Evolutionary conservation across 2,329 filamentous ascomycete genomes (phyloP).

Genomic region (Nothophoma quercina): DNA sequence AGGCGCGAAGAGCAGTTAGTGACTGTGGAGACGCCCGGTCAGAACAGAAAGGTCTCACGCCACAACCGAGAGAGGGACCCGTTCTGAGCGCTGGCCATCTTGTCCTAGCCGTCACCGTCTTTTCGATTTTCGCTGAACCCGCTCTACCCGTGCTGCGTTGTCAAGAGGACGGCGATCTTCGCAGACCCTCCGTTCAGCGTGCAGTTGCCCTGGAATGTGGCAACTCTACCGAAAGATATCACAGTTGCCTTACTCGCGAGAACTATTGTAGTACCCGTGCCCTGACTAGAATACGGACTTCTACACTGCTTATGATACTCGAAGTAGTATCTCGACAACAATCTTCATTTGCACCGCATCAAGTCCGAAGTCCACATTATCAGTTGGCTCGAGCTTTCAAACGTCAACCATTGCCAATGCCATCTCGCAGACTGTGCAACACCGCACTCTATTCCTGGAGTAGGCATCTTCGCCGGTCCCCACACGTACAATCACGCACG

Average conservation of each 20-base stretch:
- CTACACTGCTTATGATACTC: not conserved
- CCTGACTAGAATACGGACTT: slow-evolving; percentile 5
- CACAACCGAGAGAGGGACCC: slow-evolving; percentile 18
- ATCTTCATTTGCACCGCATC: slow-evolving; percentile 1
- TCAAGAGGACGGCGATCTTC: slow-evolving; percentile 14
- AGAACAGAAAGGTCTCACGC: slow-evolving; percentile 16
- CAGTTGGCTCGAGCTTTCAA: slow-evolving; percentile 4
- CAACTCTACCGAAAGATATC: slow-evolving; percentile 12
- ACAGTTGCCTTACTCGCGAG: slow-evolving; percentile 4
- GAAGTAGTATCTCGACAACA: not conserved
- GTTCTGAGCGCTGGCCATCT: slow-evolving; percentile 12
- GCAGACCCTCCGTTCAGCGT: slow-evolving; percentile 7
- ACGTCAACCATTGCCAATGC: slow-evolving; percentile 13
- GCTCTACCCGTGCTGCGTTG: slow-evolving; percentile 16
- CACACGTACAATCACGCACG: slow-evolving; percentile 18
- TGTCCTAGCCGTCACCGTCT: slow-evolving; percentile 18
- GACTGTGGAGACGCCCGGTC: slow-evolving; percentile 13
- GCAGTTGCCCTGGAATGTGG: slow-evolving; percentile 9
- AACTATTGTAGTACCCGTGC: not conserved
- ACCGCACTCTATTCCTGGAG: slow-evolving; percentile 16
- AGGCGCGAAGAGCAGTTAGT: slow-evolving; percentile 7
- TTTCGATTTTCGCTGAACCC: slow-evolving; percentile 20
- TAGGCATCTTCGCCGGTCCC: slow-evolving; percentile 15
- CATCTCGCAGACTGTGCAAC: slow-evolving; percentile 17
- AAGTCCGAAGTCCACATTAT: slow-evolving; percentile 14